Percentiles rank a stretch among this genome's conserved stretches.
Conservation (phyloP, 495 filamentous ascomycete genomes). For the Letharia columbiana region DNA sequence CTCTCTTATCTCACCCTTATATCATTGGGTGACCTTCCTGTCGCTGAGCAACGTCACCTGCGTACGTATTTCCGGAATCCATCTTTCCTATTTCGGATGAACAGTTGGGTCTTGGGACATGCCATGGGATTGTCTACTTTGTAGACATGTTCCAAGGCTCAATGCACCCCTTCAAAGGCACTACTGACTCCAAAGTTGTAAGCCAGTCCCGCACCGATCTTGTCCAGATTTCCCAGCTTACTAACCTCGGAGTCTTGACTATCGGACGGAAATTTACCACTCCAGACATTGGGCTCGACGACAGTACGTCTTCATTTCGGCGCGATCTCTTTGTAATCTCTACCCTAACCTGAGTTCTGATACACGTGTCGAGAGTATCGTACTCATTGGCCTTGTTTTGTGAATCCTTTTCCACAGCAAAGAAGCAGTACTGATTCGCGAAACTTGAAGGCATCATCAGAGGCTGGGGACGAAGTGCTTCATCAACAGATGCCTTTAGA, state of each 20-base stretch:
- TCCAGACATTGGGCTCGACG: slow-evolving; percentile 21
- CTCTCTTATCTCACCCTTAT: slow-evolving; percentile 18
- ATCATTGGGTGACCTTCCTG: slow-evolving; percentile 26
- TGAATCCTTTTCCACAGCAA: neutral
- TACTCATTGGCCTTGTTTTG: neutral
- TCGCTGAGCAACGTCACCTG: slow-evolving; percentile 24
- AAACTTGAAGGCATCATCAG: slow-evolving; percentile 19
- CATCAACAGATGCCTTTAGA: slow-evolving; percentile 21
- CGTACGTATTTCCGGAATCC: neutral
- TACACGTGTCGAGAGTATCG: neutral
- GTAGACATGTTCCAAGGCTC: neutral
- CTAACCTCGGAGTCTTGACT: slow-evolving; percentile 26
- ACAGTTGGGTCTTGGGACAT: neutral
- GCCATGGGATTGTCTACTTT: neutral
- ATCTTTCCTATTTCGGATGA: neutral
- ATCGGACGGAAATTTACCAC: slow-evolving; percentile 16
- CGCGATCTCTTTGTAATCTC: neutral
- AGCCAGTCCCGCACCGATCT: slow-evolving; percentile 17
- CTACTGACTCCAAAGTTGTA: neutral
- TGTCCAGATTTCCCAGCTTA: slow-evolving; percentile 22
- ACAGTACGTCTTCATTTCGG: slow-evolving; percentile 8
- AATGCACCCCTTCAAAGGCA: neutral
- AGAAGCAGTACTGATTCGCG: neutral
- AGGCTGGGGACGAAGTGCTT: slow-evolving; percentile 24
- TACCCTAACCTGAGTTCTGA: neutral